Evolutionary conservation across 148 eudicot genomes (phyloP).

Genomic region (Camellia lanceoleosa): DNA sequence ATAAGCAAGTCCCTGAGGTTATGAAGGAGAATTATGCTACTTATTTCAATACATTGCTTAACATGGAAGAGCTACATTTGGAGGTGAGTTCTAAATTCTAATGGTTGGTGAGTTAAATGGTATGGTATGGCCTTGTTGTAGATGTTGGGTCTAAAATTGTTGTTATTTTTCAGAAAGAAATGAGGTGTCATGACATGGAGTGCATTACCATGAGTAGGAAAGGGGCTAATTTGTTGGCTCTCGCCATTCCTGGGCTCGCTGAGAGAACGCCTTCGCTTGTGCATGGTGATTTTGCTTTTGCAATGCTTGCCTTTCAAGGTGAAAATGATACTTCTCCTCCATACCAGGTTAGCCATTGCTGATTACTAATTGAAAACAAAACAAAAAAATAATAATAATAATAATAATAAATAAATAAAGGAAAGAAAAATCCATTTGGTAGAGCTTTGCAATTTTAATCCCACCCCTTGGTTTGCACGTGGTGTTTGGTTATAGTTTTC

Average conservation of each 20-base stretch:
- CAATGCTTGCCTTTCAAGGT: constrained; percentile 32
- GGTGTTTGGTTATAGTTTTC: no score
- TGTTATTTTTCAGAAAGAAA: constrained; percentile 50
- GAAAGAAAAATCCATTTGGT: no score
- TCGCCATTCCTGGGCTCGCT: constrained; percentile 77
- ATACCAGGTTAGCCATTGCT: constrained; percentile 46
- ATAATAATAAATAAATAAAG: no score
- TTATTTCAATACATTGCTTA: constrained; percentile 48
- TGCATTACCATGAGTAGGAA: constrained; percentile 40
- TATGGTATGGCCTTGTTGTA: not conserved
- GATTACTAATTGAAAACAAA: not conserved
- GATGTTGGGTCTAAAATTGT: not conserved
- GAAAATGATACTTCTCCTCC: constrained; percentile 15
- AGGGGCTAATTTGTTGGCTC: constrained; percentile 35
- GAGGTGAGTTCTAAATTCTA: constrained; percentile 43
- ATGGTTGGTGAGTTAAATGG: not conserved
- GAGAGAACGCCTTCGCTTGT: constrained; percentile 83
- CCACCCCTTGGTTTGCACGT: no score
- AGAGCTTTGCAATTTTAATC: no score
- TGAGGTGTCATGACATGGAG: constrained; percentile 65
- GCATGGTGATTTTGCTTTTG: constrained; percentile 59
- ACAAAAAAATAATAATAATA: no score
- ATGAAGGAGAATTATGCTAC: constrained; percentile 47
- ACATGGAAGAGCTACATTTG: constrained; percentile 73
- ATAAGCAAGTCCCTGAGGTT: constrained; percentile 47